phyloP scores from a whole-genome alignment of 2,329 filamentous ascomycete species.

The Botrytis paeoniae region DNA sequence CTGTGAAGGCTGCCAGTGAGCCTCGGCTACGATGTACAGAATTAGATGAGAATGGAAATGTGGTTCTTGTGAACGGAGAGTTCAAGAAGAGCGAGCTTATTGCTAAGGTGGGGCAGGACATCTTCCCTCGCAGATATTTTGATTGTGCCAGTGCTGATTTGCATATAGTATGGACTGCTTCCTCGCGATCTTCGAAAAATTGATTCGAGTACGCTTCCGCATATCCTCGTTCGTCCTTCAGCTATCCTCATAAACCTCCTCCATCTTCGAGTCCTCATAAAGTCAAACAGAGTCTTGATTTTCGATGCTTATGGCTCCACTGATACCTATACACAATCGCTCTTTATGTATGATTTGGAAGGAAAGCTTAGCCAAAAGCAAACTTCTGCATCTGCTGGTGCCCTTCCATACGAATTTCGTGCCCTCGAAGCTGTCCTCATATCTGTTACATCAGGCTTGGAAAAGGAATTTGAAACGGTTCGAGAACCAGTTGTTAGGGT shows the following conservation, averaged over 20 bases:
- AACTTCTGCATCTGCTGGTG: constrained; percentile 52
- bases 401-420: constrained; percentile 90
- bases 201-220: constrained; percentile 90
- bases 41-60: constrained; percentile 86
- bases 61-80: constrained; percentile 89
- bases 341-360: constrained; percentile 97
- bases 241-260: constrained; percentile 93
- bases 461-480: constrained; percentile 92
- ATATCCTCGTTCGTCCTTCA: constrained; percentile 89
- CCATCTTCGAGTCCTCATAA: constrained; percentile 94
- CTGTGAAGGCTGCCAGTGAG: constrained; percentile 77
- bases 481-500: constrained; percentile 89
- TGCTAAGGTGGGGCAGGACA: constrained; percentile 63
- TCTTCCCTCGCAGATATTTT: constrained; percentile 26
- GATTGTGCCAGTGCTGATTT: constrained; percentile 26
- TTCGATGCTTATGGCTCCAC: constrained; percentile 96
- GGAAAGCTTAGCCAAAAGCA: constrained; percentile 85
- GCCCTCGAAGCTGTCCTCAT: constrained; percentile 93
- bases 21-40: constrained; percentile 89
- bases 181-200: constrained; percentile 97
- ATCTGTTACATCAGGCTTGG: constrained; percentile 85
- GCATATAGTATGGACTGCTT: constrained; percentile 74
- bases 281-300: constrained; percentile 87
- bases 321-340: constrained; percentile 89
- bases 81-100: constrained; percentile 98